A percentile compares a stretch with the other conserved stretches of the same genome.
These are phyloP conservation scores for Ceratocystis cubensis DNA, from an alignment of 2,329 filamentous ascomycete genomes.

Conservation along the genomic window DNA sequence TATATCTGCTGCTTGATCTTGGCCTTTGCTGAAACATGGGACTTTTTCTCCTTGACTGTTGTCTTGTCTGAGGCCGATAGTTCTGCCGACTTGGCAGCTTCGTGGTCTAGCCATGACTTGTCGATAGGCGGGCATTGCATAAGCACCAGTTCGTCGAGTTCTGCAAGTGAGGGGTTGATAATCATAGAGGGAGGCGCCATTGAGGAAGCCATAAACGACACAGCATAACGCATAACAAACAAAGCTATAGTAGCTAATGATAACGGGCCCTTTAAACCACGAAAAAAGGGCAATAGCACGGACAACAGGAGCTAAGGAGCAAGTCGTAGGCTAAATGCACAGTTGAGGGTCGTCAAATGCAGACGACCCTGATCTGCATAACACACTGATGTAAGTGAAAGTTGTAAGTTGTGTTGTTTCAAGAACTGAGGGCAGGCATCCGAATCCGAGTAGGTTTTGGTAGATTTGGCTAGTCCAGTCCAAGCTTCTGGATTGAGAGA, in stretches of 20 bases:
- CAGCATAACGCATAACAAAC: background rate
- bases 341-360: background rate
- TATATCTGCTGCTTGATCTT: slow-evolving; percentile 31
- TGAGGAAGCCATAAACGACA: background rate
- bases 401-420: background rate
- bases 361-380: background rate
- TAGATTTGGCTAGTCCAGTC: background rate
- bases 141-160: slow-evolving; percentile 25
- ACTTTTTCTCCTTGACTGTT: slow-evolving; percentile 25
- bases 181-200: slow-evolving; percentile 19
- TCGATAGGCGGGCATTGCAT: slow-evolving; percentile 30
- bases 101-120: slow-evolving; percentile 32
- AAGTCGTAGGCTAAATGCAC: background rate
- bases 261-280: background rate
- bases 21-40: slow-evolving; percentile 20
- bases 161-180: slow-evolving; percentile 17
- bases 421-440: background rate
- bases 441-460: background rate
- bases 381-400: background rate
- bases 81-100: slow-evolving; percentile 26
- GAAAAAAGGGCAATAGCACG: background rate
- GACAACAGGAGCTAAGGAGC: background rate
- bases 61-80: slow-evolving; percentile 24
- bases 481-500: background rate
- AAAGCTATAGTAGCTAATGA: background rate